A percentile compares a stretch with the other conserved stretches of the same genome.
These are phyloP conservation scores for Ceratocystiopsis sp. DNA, from an alignment of 2,329 filamentous ascomycete species.

Conservation along the genomic window DNA sequence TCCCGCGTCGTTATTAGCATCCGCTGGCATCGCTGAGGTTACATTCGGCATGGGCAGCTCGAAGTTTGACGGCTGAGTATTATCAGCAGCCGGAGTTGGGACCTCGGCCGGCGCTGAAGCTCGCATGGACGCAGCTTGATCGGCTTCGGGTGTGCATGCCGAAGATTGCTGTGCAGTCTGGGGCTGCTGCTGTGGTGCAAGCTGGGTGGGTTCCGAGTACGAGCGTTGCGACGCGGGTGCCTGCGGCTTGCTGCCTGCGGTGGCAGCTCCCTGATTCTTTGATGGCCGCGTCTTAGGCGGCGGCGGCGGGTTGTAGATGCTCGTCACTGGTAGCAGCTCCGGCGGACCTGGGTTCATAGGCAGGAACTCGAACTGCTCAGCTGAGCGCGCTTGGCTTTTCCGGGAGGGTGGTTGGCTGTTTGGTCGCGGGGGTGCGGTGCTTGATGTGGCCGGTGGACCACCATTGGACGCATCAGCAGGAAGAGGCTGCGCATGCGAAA, in stretches of 20 bases:
- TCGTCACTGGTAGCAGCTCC: conserved; percentile 24
- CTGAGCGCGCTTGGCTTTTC: conserved; percentile 9
- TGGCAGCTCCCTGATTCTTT: conserved; percentile 2
- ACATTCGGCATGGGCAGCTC: neutral
- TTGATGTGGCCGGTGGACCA: neutral
- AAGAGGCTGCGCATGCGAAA: conserved; percentile 2
- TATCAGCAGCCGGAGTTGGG: neutral
- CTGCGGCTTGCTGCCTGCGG: neutral
- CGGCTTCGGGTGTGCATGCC: no score
- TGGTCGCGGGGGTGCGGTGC: neutral
- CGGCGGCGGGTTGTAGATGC: conserved; percentile 22
- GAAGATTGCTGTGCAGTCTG: neutral
- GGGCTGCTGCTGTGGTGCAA: neutral
- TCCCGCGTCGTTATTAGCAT: conserved; percentile 2
- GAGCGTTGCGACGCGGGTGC: conserved; percentile 7
- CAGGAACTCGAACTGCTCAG: conserved; percentile 20
- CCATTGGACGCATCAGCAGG: neutral
- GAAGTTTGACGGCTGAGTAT: neutral
- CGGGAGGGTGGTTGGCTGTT: conserved; percentile 14
- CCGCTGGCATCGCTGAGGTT: neutral
- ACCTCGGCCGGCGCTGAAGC: neutral
- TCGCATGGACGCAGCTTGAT: no score
- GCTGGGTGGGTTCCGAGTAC: conserved; percentile 5
- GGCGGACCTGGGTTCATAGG: conserved; percentile 26
- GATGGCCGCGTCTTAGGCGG: conserved; percentile 3